Evolutionary conservation across 2,329 filamentous ascomycete genomes (phyloP), one percentile per base, ranked within the genome.

Genomic region (Aciculosporium take): DNA sequence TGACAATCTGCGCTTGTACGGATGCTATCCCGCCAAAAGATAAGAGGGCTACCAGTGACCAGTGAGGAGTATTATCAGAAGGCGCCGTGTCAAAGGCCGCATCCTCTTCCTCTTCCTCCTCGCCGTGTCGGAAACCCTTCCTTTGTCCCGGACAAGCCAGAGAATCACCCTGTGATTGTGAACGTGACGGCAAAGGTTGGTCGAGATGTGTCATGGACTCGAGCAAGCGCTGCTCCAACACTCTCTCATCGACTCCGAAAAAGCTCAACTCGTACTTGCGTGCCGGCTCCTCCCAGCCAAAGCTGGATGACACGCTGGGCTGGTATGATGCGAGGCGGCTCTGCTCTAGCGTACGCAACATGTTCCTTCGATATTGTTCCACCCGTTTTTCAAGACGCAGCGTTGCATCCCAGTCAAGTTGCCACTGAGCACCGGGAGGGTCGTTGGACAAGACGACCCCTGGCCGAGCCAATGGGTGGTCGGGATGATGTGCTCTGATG

Each of bases 11-110:
- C 6, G 84, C 77, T 59, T 96, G 89, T 0, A 78, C 74, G 7
- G 72, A 65, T 13, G 94, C 70, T 13, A 89, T 67, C 0, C 84
- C 82, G 1, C 74, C 76, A 50, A 94, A 81, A 0, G 85, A 93
- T 9, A 93, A 65, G 7, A 82, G 62, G 1, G 84, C 79, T 24
- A 73, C 54, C 7, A 81, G 56, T 1, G 74, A 78, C 65, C 63
- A 79, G 57, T 69, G 77, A 37, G 65, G 75, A 20, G 62, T 64
- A 33, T 69, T 62, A 10, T 61, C 56, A 23, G 52, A 46, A n/a
- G 43, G 42, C 38, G 51, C 35, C 31, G 43, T 43, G 10, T 21
- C n/a, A 17, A 21, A 17, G 13, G 2, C 21, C 4, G 33, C 5
- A 7, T 25, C 21, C 24, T 35, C 33, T 10, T 35, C n/a, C 5